A percentile compares a stretch with the other conserved stretches of the same genome.
phyloP scores from a whole-genome alignment of 2,329 filamentous ascomycete genomes.

The Aquanectria penicillioides region DNA sequence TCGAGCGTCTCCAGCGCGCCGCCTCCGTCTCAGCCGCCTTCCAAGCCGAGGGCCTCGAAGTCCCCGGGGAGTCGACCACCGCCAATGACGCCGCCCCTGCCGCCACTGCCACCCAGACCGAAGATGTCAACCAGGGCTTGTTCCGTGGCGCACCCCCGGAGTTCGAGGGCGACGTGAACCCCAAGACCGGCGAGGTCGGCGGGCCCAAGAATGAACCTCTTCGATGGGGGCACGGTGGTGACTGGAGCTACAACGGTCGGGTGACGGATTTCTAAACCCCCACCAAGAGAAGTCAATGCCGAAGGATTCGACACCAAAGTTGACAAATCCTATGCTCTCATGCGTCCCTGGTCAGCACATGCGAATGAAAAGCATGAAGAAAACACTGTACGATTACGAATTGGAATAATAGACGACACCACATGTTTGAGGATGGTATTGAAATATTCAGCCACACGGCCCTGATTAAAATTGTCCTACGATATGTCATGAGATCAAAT shows the following conservation, averaged over 20 bases:
- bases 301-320: background rate
- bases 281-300: too few species aligned
- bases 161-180: conserved; percentile 92
- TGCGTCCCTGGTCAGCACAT: too few species aligned
- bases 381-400: conserved; percentile 32
- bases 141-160: conserved; percentile 84
- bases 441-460: conserved; percentile 8
- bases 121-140: conserved; percentile 68
- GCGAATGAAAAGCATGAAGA: conserved; percentile 11
- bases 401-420: conserved; percentile 20
- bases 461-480: conserved; percentile 26
- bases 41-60: conserved; percentile 47
- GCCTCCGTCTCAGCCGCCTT: conserved; percentile 59
- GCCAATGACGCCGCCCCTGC: background rate
- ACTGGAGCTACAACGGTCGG: conserved; percentile 94
- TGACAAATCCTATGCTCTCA: too few species aligned
- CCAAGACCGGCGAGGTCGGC: conserved; percentile 93
- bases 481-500: conserved; percentile 31
- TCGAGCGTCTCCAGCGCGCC: conserved; percentile 82
- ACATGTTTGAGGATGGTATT: background rate
- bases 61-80: background rate
- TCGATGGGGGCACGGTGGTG: conserved; percentile 79
- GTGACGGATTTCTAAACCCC: conserved; percentile 86
- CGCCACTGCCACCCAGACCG: conserved; percentile 40
- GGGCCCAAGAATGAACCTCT: conserved; percentile 98